Base-by-base conservation (phyloP, 192 early-diverging fungal species). In the Gigaspora rosea region DNA sequence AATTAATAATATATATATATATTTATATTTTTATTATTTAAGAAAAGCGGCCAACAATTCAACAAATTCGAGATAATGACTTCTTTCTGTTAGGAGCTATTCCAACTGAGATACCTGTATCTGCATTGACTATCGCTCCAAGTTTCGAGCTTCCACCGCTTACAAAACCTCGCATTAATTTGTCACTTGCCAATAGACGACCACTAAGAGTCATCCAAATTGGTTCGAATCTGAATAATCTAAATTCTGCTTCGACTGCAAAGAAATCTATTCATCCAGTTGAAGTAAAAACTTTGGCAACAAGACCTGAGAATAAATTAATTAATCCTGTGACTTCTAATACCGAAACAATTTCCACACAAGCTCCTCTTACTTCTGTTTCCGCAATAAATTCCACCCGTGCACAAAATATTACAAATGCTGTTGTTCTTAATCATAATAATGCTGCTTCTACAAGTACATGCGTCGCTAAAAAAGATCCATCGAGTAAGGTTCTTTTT, bases 21-120 rank as follows among this genome's bases (percentile, higher is more conserved):
- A 18, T 20, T 66, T 47, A 46, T 41, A 10, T 15, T 10, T 11
- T 15, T 64, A 2, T 32, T 12, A 22, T 2, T 85, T 16, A 35
- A 63, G 67, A 75, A 9, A 69, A 61, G 32, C 50, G 69, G 7
- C 69, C 46, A 11, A 51, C 69, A 33, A 71, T 71, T 33, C 49
- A 52, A 32, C 69, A 71, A 27, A 33, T 71, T 32, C 27, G 49
- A 22, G 22, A 71, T 51, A 48, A 71, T 52, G 47, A 27, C 13
- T 71, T 71, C 50, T 71, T 71, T 52, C 15, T 8, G 3, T 11
- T 52, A 49, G 69, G 69, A 20, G 15, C 33, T n/a, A 71, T 22
- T 6, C 69, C 69, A 22, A 11, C 22, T 22, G 33, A 11, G 1
- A 52, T 71, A 3, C 69, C 69, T 32, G 12, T 54, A 22, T 52